These are phyloP conservation scores for Fusarium staphyleae DNA, from an alignment of 2,329 filamentous ascomycete genomes.

Conservation along the genomic window DNA sequence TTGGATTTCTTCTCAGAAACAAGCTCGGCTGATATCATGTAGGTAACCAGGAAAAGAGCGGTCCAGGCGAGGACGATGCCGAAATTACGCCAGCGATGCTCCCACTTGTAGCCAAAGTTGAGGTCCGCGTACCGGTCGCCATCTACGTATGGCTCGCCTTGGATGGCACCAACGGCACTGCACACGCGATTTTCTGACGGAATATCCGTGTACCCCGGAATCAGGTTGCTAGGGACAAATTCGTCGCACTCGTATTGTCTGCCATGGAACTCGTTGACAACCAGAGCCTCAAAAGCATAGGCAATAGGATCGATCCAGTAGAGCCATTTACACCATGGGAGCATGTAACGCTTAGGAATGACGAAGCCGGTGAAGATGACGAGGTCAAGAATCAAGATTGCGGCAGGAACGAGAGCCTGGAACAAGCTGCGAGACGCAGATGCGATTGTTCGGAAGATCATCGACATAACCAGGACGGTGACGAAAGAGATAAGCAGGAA, in stretches of 20 bases:
- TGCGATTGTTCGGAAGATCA: constrained; percentile 59
- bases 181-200: constrained; percentile 51
- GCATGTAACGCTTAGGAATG: constrained; percentile 72
- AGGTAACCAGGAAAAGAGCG: constrained; percentile 65
- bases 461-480: constrained; percentile 74
- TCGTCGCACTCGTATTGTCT: constrained; percentile 63
- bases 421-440: constrained; percentile 40
- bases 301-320: constrained; percentile 81
- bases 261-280: constrained; percentile 82
- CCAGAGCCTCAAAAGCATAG: constrained; percentile 81
- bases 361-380: constrained; percentile 77
- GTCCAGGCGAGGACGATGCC: constrained; percentile 73
- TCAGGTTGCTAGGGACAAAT: constrained; percentile 51
- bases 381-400: constrained; percentile 46
- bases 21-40: constrained; percentile 71
- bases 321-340: constrained; percentile 83
- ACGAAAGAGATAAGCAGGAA: constrained; percentile 79
- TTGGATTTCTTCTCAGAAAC: constrained; percentile 74
- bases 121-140: constrained; percentile 56
- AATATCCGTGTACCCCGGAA: constrained; percentile 39
- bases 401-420: constrained; percentile 43
- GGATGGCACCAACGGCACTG: constrained; percentile 53
- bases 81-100: constrained; percentile 73
- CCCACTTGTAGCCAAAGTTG: constrained; percentile 60
- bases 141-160: constrained; percentile 53